Conservation (phyloP, 768 basidiomycete species). For the Tremella fuciformis region DNA sequence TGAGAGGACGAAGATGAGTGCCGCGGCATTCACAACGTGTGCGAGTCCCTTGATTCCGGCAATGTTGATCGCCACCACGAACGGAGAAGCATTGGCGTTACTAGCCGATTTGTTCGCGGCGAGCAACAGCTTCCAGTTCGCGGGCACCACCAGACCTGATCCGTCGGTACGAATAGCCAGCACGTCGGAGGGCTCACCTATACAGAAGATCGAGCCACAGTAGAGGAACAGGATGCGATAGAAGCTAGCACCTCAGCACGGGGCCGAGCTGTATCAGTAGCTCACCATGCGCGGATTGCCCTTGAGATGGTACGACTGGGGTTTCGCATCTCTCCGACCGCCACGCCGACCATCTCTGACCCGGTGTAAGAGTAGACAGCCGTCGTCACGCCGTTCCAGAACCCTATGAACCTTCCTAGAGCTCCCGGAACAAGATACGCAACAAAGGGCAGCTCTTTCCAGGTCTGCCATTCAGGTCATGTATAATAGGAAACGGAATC, state of each 20-base stretch:
- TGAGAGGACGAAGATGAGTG: conserved; percentile 13
- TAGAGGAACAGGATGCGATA: conserved; percentile 54
- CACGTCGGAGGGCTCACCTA: conserved; percentile 33
- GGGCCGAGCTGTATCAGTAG: too few species aligned
- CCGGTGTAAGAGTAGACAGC: conserved; percentile 33
- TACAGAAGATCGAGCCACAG: conserved; percentile 55
- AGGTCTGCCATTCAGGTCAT: conserved; percentile 11
- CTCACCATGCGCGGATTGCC: conserved; percentile 1
- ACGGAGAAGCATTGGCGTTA: conserved; percentile 71
- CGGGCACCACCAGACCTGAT: conserved; percentile 66
- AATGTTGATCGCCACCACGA: conserved; percentile 71
- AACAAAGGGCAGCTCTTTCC: conserved; percentile 17
- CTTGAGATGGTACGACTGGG: conserved; percentile 12
- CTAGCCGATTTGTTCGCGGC: conserved; percentile 13
- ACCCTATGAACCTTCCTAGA: conserved; percentile 29
- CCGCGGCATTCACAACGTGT: conserved; percentile 28
- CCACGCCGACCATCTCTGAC: conserved; percentile 31
- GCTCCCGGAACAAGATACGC: conserved; percentile 18
- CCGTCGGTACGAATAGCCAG: too few species aligned
- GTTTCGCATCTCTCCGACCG: conserved; percentile 25
- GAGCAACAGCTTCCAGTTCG: conserved; percentile 55
- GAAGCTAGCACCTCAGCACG: conserved; percentile 4
- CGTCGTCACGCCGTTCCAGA: conserved; percentile 22
- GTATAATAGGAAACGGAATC: neutral
- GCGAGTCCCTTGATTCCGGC: conserved; percentile 64